These are phyloP conservation scores for Berberis thunbergii DNA, from an alignment of 164 flowering plant genomes.

Conservation along the genomic window DNA sequence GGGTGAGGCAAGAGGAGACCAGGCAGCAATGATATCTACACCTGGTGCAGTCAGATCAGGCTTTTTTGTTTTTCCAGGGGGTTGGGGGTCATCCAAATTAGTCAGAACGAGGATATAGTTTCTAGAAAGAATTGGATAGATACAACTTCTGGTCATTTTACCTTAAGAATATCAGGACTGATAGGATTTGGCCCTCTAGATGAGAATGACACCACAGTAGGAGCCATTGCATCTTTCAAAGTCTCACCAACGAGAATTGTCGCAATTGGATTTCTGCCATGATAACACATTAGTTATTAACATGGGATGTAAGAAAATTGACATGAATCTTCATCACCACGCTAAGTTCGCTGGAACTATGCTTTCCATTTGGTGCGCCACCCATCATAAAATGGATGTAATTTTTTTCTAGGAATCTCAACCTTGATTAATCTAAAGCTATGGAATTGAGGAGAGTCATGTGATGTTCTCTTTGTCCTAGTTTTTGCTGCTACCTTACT, in stretches of 20 bases:
- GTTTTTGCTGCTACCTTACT: not conserved
- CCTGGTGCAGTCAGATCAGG: slow-evolving; percentile 1
- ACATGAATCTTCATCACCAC: not conserved
- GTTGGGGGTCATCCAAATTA: not conserved
- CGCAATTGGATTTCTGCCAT: not conserved
- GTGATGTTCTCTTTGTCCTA: not conserved
- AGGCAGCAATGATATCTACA: not conserved
- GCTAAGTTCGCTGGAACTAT: not conserved
- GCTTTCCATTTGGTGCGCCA: not conserved
- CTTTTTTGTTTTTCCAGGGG: not conserved
- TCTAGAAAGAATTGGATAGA: not conserved
- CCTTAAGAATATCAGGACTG: not conserved
- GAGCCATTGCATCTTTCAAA: not conserved
- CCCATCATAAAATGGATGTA: not conserved
- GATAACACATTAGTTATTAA: not conserved
- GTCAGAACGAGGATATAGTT: not conserved
- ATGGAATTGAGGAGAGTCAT: not conserved
- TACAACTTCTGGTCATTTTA: not conserved
- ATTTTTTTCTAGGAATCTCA: not conserved
- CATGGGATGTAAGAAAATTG: not conserved
- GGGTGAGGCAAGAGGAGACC: not conserved
- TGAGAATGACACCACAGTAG: not conserved
- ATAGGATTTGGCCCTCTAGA: not conserved
- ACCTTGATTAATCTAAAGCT: not conserved
- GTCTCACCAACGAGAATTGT: not conserved